Conservation (phyloP, 2,329 filamentous ascomycete genomes). For the Bipolaris gigantea region DNA sequence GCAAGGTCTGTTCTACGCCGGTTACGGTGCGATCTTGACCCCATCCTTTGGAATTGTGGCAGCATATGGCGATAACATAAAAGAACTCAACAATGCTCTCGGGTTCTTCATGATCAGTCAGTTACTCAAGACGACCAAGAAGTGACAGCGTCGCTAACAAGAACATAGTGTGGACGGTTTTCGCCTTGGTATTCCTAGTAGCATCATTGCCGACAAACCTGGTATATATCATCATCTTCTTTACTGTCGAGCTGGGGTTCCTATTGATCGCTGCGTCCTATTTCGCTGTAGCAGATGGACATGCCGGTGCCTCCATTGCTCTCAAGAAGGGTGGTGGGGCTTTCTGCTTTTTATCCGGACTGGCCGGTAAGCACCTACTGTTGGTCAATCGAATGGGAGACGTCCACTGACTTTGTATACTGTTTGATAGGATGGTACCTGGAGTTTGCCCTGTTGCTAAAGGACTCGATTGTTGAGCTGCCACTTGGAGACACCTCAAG, state of each 20-base stretch:
- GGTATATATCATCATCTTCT: constrained; percentile 54
- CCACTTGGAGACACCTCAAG: constrained; percentile 31
- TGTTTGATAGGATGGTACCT: constrained; percentile 19
- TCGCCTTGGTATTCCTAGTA: constrained; percentile 52
- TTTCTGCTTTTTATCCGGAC: constrained; percentile 52
- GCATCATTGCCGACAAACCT: constrained; percentile 52
- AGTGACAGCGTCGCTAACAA: background rate
- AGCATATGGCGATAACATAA: constrained; percentile 49
- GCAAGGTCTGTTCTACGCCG: constrained; percentile 55
- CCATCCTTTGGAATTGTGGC: constrained; percentile 52
- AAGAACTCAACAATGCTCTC: constrained; percentile 53
- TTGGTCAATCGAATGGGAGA: background rate
- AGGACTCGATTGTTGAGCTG: constrained; percentile 31
- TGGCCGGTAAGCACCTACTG: constrained; percentile 45
- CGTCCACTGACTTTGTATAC: background rate
- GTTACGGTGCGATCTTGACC: constrained; percentile 54
- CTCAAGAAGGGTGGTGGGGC: constrained; percentile 52
- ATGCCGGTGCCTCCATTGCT: constrained; percentile 35
- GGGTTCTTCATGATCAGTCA: constrained; percentile 54
- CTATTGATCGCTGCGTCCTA: constrained; percentile 50
- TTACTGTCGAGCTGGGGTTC: constrained; percentile 52
- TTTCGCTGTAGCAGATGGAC: constrained; percentile 51
- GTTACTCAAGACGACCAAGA: constrained; percentile 16
- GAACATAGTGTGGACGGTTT: constrained; percentile 51
- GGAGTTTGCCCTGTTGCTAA: constrained; percentile 27